Evolutionary conservation across 371 early-diverging fungal species (phyloP).

Genomic region (Phascolomyces articulosus): DNA sequence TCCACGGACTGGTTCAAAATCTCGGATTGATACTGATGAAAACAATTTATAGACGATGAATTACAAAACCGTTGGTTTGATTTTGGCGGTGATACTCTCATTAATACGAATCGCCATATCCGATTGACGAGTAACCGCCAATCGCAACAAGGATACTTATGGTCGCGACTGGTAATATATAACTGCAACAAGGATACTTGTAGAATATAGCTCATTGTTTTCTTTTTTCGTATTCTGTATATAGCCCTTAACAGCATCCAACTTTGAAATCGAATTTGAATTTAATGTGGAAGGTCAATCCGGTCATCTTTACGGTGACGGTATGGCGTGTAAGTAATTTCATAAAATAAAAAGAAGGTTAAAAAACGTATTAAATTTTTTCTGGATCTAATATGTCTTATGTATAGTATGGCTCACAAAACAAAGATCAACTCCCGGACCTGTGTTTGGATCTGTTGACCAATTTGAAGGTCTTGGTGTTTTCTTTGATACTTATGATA

Average conservation of each 20-base stretch:
- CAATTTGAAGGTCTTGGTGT: slow-evolving; percentile 91
- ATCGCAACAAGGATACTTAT: slow-evolving; percentile 86
- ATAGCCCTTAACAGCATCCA: slow-evolving; percentile 67
- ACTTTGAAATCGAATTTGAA: slow-evolving; percentile 93
- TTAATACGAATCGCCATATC: slow-evolving; percentile 75
- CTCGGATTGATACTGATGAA: neutral
- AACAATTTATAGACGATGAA: slow-evolving; percentile 56
- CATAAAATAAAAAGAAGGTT: neutral
- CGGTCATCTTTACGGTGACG: slow-evolving; percentile 85
- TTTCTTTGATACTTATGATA: slow-evolving; percentile 96
- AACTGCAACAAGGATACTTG: too few relatives aligned
- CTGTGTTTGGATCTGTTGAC: slow-evolving; percentile 92
- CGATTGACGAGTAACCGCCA: slow-evolving; percentile 84
- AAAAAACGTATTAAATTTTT: too few relatives aligned
- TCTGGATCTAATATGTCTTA: neutral
- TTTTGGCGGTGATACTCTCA: slow-evolving; percentile 70
- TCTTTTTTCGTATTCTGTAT: neutral
- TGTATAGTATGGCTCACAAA: slow-evolving; percentile 51
- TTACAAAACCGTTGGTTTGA: slow-evolving; percentile 75
- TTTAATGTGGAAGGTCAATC: slow-evolving; percentile 81
- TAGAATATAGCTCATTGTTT: neutral
- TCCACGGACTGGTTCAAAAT: too few relatives aligned
- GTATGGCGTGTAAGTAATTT: slow-evolving; percentile 89
- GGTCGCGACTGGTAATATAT: slow-evolving; percentile 71
- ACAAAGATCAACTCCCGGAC: slow-evolving; percentile 59